Evolutionary conservation across 108 stramenopile genomes (phyloP).

Genomic region (Conticribra weissflogii): DNA sequence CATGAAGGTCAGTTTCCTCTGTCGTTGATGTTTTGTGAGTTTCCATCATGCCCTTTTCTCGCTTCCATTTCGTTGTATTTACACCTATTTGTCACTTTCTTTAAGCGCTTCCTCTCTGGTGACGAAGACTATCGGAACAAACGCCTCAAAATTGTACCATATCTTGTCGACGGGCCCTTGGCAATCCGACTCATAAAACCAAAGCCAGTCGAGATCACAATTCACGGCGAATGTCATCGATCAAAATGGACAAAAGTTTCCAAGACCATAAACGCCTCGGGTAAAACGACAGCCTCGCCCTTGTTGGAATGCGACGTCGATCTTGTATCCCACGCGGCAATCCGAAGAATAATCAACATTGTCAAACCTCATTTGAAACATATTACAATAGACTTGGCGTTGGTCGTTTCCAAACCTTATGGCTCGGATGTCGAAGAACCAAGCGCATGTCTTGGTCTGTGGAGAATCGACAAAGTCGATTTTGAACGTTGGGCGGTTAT

Average conservation of each 20-base stretch:
- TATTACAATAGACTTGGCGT: constrained; percentile 56
- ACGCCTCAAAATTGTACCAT: constrained; percentile 50
- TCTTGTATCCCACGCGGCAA: constrained; percentile 43
- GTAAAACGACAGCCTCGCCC: constrained; percentile 13
- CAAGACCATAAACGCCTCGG: constrained; percentile 20
- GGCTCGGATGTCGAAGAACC: constrained; percentile 43
- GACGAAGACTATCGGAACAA: constrained; percentile 51
- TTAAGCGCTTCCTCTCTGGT: constrained; percentile 53
- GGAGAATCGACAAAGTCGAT: constrained; percentile 63
- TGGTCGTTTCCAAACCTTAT: constrained; percentile 47
- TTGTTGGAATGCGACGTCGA: constrained; percentile 55
- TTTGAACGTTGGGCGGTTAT: constrained; percentile 49
- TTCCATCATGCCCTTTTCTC: background rate
- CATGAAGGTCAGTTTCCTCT: constrained; percentile 48
- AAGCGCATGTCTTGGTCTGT: constrained; percentile 56
- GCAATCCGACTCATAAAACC: constrained; percentile 56
- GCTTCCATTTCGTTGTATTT: background rate
- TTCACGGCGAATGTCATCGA: constrained; percentile 31
- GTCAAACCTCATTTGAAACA: constrained; percentile 50
- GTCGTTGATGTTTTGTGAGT: background rate
- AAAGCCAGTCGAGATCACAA: constrained; percentile 37
- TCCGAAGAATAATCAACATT: constrained; percentile 52
- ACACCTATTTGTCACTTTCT: background rate
- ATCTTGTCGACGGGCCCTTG: constrained; percentile 59
- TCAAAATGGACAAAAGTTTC: constrained; percentile 38